phyloP scores from a whole-genome alignment of 257 asterid genomes.

The Fraxinus quadrangulata region DNA sequence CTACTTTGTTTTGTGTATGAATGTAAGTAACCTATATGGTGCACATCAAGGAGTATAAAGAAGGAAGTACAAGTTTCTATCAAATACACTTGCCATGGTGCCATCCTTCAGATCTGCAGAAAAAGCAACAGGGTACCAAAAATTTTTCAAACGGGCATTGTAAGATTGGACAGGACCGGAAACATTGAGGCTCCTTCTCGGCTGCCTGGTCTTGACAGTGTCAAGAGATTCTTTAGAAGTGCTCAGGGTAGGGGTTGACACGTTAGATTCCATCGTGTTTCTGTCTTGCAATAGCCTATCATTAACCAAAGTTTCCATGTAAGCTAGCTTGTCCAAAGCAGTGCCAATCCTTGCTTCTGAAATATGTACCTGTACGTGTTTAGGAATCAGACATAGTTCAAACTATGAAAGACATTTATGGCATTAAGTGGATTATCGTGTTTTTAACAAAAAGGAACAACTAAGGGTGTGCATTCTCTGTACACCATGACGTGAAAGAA shows the following conservation, averaged over 20 bases:
- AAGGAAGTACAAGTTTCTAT: neutral
- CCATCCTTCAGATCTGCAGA: constrained; percentile 79
- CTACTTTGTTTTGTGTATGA: neutral
- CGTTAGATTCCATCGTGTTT: constrained; percentile 43
- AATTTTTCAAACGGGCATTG: constrained; percentile 62
- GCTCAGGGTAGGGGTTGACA: constrained; percentile 47
- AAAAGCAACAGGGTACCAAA: constrained; percentile 97
- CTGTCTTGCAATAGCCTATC: constrained; percentile 71
- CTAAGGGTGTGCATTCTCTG: neutral
- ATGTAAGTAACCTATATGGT: neutral
- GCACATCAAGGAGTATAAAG: neutral
- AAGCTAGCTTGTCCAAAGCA: constrained; percentile 90
- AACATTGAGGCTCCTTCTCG: constrained; percentile 59
- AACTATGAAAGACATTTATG: neutral
- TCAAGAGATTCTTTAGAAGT: constrained; percentile 43
- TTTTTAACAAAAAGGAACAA: neutral
- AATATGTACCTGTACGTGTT: constrained; percentile 60
- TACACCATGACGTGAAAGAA: neutral
- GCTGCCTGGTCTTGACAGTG: constrained; percentile 36
- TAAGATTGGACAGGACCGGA: constrained; percentile 91
- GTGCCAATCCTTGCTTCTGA: constrained; percentile 90
- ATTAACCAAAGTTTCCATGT: constrained; percentile 81
- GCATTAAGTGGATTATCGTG: neutral
- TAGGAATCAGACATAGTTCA: neutral
- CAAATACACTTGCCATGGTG: constrained; percentile 66